Evolutionary conservation across 176 grass and related monocot genomes (phyloP), one percentile per base, ranked within the genome.

Genomic region (Oryza australiensis): DNA sequence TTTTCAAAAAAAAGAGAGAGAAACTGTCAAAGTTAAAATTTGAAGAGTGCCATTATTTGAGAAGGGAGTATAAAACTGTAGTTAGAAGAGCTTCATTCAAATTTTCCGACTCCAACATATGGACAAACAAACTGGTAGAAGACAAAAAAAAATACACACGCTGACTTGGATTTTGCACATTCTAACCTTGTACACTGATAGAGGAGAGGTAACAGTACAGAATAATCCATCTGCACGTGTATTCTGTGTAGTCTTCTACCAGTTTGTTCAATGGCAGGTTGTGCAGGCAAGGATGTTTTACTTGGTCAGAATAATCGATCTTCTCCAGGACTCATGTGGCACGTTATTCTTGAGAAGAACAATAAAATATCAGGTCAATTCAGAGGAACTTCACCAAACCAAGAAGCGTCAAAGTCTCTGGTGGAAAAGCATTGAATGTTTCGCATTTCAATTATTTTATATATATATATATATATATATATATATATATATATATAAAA

Each of bases 401-500:
- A 68, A 35, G 43, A 37, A 66, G 38, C 27, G 66, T 75, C 71
- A 29, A 29, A 74, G 66, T 32, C 37, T 18, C 28, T 20, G 66
- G 16, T 55, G 5, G 29, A 38, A 32, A 53, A 32, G 20, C 2
- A 37, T 53, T 5, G 12, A 14, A 64, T 5, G 10, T 43, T 48
- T 33, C 9, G 26, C 37, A 32, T 40, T 40, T 8, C 8, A 38
- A 37, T 3, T 5, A 62, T 55, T 18, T 9, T 83, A 82, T 82
- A 82, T 40, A 37, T 37, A 37, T 37, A n/a, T n/a, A n/a, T 83
- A 82, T 82, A 82, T 40, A 37, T 37, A 37, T 37, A n/a, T 83
- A 82, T 82, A 82, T 40, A 37, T 37, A 37, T 37, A n/a, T 83
- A 82, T 82, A 82, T 40, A 37, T 37, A 37, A 8, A 83, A 75